phyloP scores from a whole-genome alignment of 495 filamentous ascomycete genomes.

The Trichoderma gamsii region DNA sequence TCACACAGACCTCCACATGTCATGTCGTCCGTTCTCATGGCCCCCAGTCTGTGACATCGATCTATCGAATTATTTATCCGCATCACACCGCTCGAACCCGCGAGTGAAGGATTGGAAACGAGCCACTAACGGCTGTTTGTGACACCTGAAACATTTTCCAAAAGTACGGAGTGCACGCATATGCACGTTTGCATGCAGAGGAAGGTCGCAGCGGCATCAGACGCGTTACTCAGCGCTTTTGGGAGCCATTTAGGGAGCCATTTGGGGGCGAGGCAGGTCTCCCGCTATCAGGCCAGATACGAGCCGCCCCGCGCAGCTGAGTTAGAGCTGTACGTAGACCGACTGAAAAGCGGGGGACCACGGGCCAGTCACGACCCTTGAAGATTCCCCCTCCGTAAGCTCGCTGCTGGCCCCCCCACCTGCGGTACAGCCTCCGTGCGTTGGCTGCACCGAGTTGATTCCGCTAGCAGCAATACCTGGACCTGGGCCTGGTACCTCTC shows the following conservation, averaged over 20 bases:
- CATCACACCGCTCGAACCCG: no score
- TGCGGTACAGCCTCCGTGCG: neutral
- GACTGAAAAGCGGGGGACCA: neutral
- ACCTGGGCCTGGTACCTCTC: no score
- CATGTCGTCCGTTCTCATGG: no score
- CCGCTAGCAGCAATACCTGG: no score
- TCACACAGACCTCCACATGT: no score
- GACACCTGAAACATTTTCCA: neutral
- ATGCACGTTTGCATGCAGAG: neutral
- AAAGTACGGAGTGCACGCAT: neutral
- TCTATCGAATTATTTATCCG: no score
- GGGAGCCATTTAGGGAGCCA: no score
- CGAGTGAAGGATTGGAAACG: no score
- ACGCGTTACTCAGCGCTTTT: neutral
- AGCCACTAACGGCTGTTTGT: neutral
- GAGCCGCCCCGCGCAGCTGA: neutral
- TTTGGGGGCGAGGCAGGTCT: neutral
- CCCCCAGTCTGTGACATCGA: no score
- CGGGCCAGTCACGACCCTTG: conserved; percentile 1
- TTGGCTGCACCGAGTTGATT: no score
- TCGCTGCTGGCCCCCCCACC: neutral
- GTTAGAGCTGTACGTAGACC: neutral
- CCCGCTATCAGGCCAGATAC: neutral
- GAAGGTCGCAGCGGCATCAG: neutral
- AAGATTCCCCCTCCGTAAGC: neutral